Base-by-base conservation (phyloP, 2,329 filamentous ascomycete genomes). In the Pestalotiopsis sp. region DNA sequence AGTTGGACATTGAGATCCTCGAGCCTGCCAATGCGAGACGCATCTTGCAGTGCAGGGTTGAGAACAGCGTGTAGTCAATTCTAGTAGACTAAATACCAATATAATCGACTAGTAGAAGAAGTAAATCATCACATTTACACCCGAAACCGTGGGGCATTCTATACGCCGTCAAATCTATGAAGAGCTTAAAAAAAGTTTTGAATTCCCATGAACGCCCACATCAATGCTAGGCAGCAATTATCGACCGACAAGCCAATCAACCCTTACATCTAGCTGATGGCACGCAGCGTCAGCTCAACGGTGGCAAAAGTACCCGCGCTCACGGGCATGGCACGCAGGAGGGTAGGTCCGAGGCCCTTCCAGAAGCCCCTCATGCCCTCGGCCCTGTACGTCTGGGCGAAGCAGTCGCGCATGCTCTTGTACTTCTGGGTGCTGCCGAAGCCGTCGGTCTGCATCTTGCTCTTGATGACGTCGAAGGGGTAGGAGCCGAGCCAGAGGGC, bases 361-460 rank as follows among this genome's bases (percentile, higher is more conserved):
- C 95, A 98, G 85, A 99, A 98, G 0, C 95, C 96, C 57, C 89
- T 83, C 74, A 90, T 77, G 0, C 96, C 96, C 82, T 97, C 94
- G 5, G 82, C 85, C 70, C 87, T 87, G 84, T 88, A 97, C 1
- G 92, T 97, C 85, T 97, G 90, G 69, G 85, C 87, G 81, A 98
- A 97, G 83, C 93, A 97, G 82, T 97, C 93, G 65, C 91, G 88
- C 95, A 98, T 98, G 68, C 85, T 91, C 79, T 84, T 88, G 82
- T 92, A 99, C 78, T 87, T 87, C 84, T 91, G 90, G 71, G 87
- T 83, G 63, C 80, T 70, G 4, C 93, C 94, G 78, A 98, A 96
- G 0, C 93, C 95, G 82, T 99, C 96, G 69, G 92, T 97, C 88
- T 99, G 96, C 95, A 98, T 98, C 89, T 97, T 98, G 83, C 94